Base-by-base conservation (phyloP, 2,329 filamentous ascomycete genomes). In the Calonectria ilicicola region DNA sequence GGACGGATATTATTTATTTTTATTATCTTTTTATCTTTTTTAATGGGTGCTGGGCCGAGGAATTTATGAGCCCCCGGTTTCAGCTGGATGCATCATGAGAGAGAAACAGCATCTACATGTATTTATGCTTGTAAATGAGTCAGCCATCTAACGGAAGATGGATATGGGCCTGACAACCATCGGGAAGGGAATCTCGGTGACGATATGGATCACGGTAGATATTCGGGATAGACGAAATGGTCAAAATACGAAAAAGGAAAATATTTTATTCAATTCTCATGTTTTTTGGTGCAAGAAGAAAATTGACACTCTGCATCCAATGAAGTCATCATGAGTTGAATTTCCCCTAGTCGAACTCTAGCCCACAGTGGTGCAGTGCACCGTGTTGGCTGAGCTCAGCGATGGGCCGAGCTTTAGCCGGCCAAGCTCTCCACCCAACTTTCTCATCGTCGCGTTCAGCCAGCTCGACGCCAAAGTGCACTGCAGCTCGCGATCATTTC, bases 391-490 rank as follows among this genome's bases (percentile, higher is more conserved):
- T 12, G 23, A 29, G 38, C n/a, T 15, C 5, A 32, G 47, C 7
- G n/a, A 32, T 32, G 29, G 76, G 29, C 80, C 80, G 80, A 65
- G 35, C 12, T 74, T 80, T 77, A 71, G 58, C 79, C 80, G 80
- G n/a, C 9, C 32, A 17, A 81, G 78, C 77, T 78, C 72, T 74
- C 75, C 75, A 72, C 69, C 42, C 78, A 67, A 65, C 62, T 65
- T 73, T 69, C 58, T 47, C 67, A 69, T 74, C 73, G 78, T 80
- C 78, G 78, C 78, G 76, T 75, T 73, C 60, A 58, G 71, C 51
- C 71, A 75, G 73, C 76, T 79, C 74, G 70, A 78, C 71, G 72
- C 62, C 71, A 71, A 74, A 74, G 75, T 42, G 72, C 72, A 77
- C 63, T 74, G 67, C 67, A 73, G 70, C 65, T 51, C 63, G 68